Evolutionary conservation across 1,284 basidiomycete species (phyloP).

Genomic region (Leccinum huronense): DNA sequence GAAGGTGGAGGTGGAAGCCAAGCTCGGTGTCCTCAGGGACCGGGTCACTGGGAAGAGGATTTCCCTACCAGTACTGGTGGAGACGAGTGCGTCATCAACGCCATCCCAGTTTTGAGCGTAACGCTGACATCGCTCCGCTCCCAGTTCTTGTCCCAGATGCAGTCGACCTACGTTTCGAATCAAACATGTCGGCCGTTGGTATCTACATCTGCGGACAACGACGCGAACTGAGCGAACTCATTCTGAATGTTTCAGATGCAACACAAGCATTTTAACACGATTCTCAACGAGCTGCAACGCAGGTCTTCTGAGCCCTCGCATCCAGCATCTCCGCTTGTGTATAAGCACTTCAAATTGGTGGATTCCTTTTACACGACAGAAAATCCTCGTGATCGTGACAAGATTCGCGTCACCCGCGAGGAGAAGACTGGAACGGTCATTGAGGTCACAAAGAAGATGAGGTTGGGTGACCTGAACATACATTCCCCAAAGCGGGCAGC

Average conservation of each 20-base stretch:
- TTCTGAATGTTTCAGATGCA: conserved; percentile 56
- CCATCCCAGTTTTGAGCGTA: conserved; percentile 1
- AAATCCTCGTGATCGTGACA: conserved; percentile 50
- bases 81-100: conserved; percentile 70
- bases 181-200: conserved; percentile 86
- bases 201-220: conserved; percentile 15
- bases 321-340: conserved; percentile 61
- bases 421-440: conserved; percentile 67
- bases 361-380: conserved; percentile 79
- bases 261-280: conserved; percentile 81
- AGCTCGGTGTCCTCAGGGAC: conserved; percentile 82
- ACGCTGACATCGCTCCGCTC: conserved; percentile 7
- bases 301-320: conserved; percentile 46
- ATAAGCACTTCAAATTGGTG: conserved; percentile 75
- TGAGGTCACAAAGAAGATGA: conserved; percentile 73
- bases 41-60: conserved; percentile 56
- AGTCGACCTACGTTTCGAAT: conserved; percentile 76
- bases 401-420: conserved; percentile 84
- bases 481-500: conserved; percentile 78
- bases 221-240: conserved; percentile 8
- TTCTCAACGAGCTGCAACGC: conserved; percentile 77
- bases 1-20: conserved; percentile 86
- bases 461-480: conserved; percentile 87
- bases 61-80: conserved; percentile 74
- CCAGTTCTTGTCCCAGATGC: conserved; percentile 53